These are phyloP conservation scores for Canna indica DNA, from an alignment of 176 grass and related monocot genomes.

Conservation along the genomic window DNA sequence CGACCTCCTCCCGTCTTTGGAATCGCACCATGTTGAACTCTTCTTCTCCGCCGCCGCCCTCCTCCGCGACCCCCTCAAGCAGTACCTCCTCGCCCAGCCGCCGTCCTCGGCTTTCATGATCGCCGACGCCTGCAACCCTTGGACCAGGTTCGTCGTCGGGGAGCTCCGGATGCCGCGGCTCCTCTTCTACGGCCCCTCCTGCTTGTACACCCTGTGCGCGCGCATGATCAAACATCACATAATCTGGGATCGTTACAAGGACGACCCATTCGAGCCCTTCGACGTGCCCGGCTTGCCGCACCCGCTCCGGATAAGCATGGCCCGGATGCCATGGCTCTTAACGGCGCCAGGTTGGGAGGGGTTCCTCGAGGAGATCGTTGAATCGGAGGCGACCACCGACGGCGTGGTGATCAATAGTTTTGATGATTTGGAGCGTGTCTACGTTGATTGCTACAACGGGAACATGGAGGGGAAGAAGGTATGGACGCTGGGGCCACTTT, in stretches of 20 bases:
- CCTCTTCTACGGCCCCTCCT: slow-evolving; percentile 8
- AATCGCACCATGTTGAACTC: not conserved
- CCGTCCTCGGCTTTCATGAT: not conserved
- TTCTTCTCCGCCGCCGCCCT: not conserved
- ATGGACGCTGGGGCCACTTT: slow-evolving; percentile 25
- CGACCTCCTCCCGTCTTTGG: not conserved
- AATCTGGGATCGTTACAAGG: not conserved
- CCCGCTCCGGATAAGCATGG: slow-evolving; percentile 22
- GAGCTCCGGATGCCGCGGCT: not conserved
- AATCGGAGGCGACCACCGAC: slow-evolving; percentile 37
- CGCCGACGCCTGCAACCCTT: not conserved
- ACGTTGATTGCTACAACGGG: slow-evolving; percentile 10
- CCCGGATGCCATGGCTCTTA: slow-evolving; percentile 25
- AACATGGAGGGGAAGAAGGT: slow-evolving; percentile 31
- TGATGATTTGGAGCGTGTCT: slow-evolving; percentile 32
- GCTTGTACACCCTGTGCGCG: not conserved
- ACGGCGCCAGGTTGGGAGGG: not conserved
- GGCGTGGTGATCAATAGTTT: slow-evolving; percentile 59
- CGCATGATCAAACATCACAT: not conserved
- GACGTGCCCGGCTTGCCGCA: slow-evolving; percentile 26
- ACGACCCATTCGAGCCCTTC: not conserved
- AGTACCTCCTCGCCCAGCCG: not conserved
- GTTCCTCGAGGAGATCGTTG: slow-evolving; percentile 3
- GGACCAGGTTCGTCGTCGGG: not conserved
- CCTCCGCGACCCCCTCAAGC: not conserved